Base-by-base conservation (phyloP, 2,329 filamentous ascomycete genomes). In the Colletotrichum destructivum region DNA sequence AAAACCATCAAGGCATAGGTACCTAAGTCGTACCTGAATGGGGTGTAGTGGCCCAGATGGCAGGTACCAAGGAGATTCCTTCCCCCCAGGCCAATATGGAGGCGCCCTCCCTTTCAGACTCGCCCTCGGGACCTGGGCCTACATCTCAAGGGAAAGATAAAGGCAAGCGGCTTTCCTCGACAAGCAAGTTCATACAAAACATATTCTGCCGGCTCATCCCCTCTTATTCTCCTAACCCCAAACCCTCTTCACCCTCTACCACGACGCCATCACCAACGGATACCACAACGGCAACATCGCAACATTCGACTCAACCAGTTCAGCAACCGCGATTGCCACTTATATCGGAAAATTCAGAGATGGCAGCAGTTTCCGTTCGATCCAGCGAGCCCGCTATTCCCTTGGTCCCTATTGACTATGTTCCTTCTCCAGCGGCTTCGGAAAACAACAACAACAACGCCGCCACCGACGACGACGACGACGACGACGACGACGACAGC, bases 381-480 rank as follows among this genome's bases (percentile, higher is more conserved):
- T 21, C 18, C 54, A 57, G 47, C n/a, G 38, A 40, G 26, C 18
- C 64, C 31, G 42, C 23, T 23, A 7, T 18, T 23, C 55, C 18
- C 26, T 40, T 46, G n/a, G 7, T 35, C 4, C 18, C 59, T 44
- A 49, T 38, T 13, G 26, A 11, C n/a, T n/a, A 26, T 23, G 35
- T 18, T 35, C 5, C 35, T 11, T 35, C 56, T 38, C 18, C 26
- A 26, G 42, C 31, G 40, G 35, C 40, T 15, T 15, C 55, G 8
- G 26, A 49, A 11, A 15, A 26, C 31, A 72, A 77, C 66, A 81
- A 82, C 52, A 72, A 68, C 16, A 76, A 76, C 8, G 76, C 75
- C 2, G 52, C 18, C 47, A 38, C 66, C 2, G 49, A n/a, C 21
- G 62, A 40, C 2, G 35, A 77, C 26, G 26, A 26, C 26, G 26